These are phyloP conservation scores for Styphnolobium japonicum DNA, from an alignment of 306 rosid genomes.

Conservation along the genomic window DNA sequence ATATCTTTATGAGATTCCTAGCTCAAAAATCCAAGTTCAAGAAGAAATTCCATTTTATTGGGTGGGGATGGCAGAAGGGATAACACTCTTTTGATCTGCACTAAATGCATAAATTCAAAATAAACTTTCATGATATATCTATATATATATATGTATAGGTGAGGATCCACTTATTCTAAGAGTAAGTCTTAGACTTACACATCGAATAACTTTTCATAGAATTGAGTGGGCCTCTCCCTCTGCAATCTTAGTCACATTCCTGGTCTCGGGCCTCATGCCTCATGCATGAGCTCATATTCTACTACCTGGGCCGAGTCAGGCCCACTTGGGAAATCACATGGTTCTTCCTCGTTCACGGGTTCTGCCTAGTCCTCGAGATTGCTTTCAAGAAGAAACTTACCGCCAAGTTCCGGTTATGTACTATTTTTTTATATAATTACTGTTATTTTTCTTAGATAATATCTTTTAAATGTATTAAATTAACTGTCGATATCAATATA, in stretches of 20 bases:
- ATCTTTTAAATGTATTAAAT: too few relatives aligned
- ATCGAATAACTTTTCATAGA: too few relatives aligned
- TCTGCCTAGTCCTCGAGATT: conserved; percentile 31
- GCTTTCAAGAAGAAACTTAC: conserved; percentile 22
- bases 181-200: too few relatives aligned
- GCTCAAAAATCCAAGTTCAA: not conserved
- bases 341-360: conserved; percentile 56
- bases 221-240: conserved; percentile 26
- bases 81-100: not conserved
- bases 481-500: too few relatives aligned
- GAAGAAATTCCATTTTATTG: not conserved
- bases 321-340: conserved; percentile 56
- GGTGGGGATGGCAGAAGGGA: too few relatives aligned
- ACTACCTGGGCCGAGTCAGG: conserved; percentile 37
- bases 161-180: too few relatives aligned
- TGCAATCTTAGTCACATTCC: conserved; percentile 29
- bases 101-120: not conserved
- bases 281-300: conserved; percentile 53
- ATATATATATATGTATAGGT: too few relatives aligned
- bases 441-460: too few relatives aligned
- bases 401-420: conserved; percentile 6
- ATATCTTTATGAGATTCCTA: too few relatives aligned
- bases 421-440: too few relatives aligned
- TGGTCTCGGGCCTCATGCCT: conserved; percentile 48
- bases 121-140: not conserved